Evolutionary conservation across 495 filamentous ascomycete genomes (phyloP), one percentile per base, ranked within the genome.

Genomic region (Aspergillus taichungensis): DNA sequence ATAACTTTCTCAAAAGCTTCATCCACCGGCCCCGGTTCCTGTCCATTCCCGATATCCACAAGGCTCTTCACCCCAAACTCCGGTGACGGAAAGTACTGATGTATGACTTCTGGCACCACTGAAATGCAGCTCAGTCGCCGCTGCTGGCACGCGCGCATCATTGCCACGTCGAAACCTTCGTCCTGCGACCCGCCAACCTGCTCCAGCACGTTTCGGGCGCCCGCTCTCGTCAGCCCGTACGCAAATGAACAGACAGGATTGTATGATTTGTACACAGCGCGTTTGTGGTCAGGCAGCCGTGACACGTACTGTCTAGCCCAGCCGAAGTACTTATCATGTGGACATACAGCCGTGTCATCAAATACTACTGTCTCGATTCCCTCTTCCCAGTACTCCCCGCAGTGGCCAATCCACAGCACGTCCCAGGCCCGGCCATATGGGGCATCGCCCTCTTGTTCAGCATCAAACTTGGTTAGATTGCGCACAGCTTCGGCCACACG

Each of bases 161-260:
- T 34, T 10, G 37, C 28, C 18, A 56, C 42, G 34, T 56, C 54
- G 39, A 56, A 56, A 6, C 50, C 54, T 42, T 50, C 50, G n/a
- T 47, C 54, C 32, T 47, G 13, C 5, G 34, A 46, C 6, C 40
- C 54, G 7, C 56, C 54, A 6, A 58, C 13, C 8, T 51, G 34
- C 6, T 42, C 18, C 2, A 62, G 29, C 10, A 64, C 51, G 9
- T 60, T 60, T 34, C 32, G 35, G 1, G 56, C 55, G 8, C 59
- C 49, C 9, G 33, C 39, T 6, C 55, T 51, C 0, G 60, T 63
- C 40, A 74, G 53, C 14, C 62, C 71, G 53, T 67, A 72, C 3
- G 57, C 71, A 49, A 74, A 73, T 13, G 64, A 67, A 50, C 71
- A 73, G 30, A 74, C 62, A 3, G 69, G 66, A 37, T 55, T 56